Conservation (phyloP, 768 basidiomycete species). For the Suillus lakei region DNA sequence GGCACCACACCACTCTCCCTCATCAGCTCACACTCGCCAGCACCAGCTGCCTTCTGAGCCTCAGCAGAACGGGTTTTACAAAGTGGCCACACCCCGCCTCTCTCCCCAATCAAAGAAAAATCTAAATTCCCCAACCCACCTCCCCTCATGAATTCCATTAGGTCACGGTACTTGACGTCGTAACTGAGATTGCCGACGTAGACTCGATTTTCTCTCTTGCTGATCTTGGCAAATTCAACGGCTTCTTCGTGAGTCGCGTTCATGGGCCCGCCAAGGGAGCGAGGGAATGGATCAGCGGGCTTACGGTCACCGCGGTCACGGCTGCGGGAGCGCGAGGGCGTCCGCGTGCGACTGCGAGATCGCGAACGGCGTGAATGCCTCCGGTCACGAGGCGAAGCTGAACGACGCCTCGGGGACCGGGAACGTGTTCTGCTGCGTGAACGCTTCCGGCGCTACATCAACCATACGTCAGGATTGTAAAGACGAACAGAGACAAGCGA, state of each 20-base stretch:
- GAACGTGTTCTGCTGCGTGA: slow-evolving; percentile 70
- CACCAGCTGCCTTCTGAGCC: slow-evolving; percentile 39
- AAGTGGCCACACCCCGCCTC: slow-evolving; percentile 38
- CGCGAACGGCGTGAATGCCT: slow-evolving; percentile 64
- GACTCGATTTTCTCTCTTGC: slow-evolving; percentile 97
- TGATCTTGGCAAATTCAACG: slow-evolving; percentile 91
- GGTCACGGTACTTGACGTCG: slow-evolving; percentile 97
- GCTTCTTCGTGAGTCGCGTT: slow-evolving; percentile 94
- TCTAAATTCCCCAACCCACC: slow-evolving; percentile 90
- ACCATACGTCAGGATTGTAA: not conserved
- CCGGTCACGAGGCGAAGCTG: slow-evolving; percentile 59
- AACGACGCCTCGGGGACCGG: slow-evolving; percentile 69
- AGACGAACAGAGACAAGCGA: slow-evolving; percentile 6
- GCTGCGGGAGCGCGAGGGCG: slow-evolving; percentile 54
- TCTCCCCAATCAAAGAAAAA: slow-evolving; percentile 52
- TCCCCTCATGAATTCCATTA: slow-evolving; percentile 99
- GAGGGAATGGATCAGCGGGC: slow-evolving; percentile 67
- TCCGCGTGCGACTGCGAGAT: slow-evolving; percentile 66
- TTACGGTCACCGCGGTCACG: slow-evolving; percentile 68
- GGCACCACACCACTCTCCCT: slow-evolving; percentile 44
- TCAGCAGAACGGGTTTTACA: slow-evolving; percentile 40
- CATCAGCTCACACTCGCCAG: slow-evolving; percentile 40
- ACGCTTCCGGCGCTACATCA: slow-evolving; percentile 64
- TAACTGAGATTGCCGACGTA: slow-evolving; percentile 99
- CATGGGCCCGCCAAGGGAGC: slow-evolving; percentile 87